Percentiles rank a stretch among this genome's conserved stretches.
phyloP scores from a whole-genome alignment of 2,329 filamentous ascomycete genomes.

The Remersonia thermophila region DNA sequence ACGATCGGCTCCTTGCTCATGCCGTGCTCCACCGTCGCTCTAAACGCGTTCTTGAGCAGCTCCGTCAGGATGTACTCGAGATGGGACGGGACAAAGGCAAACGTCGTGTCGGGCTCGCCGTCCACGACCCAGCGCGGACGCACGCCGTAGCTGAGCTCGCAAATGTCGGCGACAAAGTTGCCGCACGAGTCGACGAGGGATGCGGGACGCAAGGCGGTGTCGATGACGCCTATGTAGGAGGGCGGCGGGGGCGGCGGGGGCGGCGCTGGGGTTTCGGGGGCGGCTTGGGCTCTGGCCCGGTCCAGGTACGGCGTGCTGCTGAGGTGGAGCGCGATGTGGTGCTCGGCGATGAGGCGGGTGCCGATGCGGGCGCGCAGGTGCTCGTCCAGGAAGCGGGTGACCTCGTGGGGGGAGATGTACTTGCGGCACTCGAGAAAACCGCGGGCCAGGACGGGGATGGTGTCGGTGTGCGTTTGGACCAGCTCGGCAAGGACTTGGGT shows the following conservation, averaged over 20 bases:
- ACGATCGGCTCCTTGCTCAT: conserved; percentile 71
- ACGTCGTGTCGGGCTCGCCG: conserved; percentile 74
- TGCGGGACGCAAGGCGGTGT: conserved; percentile 75
- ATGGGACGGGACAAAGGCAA: conserved; percentile 90
- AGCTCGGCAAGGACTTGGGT: conserved; percentile 88
- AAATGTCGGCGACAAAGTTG: conserved; percentile 87
- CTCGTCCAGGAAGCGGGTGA: conserved; percentile 86
- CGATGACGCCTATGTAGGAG: conserved; percentile 87
- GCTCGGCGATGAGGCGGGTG: conserved; percentile 85
- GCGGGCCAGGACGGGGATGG: conserved; percentile 80
- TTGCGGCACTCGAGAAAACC: conserved; percentile 89
- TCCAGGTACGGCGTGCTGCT: conserved; percentile 58
- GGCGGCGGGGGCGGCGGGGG: conserved; percentile 39
- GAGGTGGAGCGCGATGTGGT: conserved; percentile 84
- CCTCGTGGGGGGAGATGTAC: conserved; percentile 71
- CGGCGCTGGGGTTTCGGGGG: conserved; percentile 31
- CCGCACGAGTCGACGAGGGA: conserved; percentile 74
- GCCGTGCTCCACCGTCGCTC: conserved; percentile 79
- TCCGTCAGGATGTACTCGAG: conserved; percentile 96
- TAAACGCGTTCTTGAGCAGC: conserved; percentile 90
- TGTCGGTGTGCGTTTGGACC: conserved; percentile 90
- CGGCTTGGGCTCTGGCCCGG: conserved; percentile 35
- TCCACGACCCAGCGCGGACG: conserved; percentile 70
- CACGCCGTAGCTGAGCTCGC: conserved; percentile 88
- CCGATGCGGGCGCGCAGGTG: conserved; percentile 90